Evolutionary conservation across 2,329 filamentous ascomycete genomes (phyloP).

Genomic region (Colletotrichum sp.): DNA sequence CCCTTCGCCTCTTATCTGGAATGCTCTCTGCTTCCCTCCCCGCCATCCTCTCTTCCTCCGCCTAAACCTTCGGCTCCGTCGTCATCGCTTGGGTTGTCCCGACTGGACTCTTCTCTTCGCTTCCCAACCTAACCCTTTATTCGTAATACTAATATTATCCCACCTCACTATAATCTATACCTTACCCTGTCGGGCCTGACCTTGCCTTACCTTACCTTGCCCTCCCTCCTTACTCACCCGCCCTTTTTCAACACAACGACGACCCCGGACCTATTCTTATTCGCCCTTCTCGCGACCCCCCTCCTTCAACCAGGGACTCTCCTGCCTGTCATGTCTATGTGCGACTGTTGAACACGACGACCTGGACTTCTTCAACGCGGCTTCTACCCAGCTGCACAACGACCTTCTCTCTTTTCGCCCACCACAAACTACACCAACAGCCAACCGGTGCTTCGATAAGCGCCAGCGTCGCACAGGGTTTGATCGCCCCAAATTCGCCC

Average conservation of each 20-base stretch:
- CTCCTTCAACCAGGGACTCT: constrained; percentile 12
- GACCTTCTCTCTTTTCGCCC: background rate
- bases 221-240: constrained; percentile 6
- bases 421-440: background rate
- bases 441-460: background rate
- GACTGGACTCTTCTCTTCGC: constrained; percentile 7
- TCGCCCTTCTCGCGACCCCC: constrained; percentile 3
- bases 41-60: background rate
- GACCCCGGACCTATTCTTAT: constrained; percentile 7
- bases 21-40: constrained; percentile 9
- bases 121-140: constrained; percentile 11
- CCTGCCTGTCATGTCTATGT: constrained; percentile 17
- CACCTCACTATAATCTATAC: constrained; percentile 18
- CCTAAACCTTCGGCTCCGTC: background rate
- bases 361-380: background rate
- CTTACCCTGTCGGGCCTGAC: constrained; percentile 13
- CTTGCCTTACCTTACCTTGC: constrained; percentile 3
- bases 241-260: constrained; percentile 7
- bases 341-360: constrained; percentile 5
- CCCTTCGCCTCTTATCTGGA: background rate
- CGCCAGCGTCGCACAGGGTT: constrained; percentile 14
- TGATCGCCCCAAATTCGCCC: background rate
- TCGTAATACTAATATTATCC: constrained; percentile 21
- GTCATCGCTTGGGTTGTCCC: constrained; percentile 4
- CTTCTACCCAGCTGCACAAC: background rate